A percentile compares a stretch with the other conserved stretches of the same genome.
phyloP scores from a whole-genome alignment of 108 stramenopile genomes.

The Cylindrotheca fusiformis region DNA sequence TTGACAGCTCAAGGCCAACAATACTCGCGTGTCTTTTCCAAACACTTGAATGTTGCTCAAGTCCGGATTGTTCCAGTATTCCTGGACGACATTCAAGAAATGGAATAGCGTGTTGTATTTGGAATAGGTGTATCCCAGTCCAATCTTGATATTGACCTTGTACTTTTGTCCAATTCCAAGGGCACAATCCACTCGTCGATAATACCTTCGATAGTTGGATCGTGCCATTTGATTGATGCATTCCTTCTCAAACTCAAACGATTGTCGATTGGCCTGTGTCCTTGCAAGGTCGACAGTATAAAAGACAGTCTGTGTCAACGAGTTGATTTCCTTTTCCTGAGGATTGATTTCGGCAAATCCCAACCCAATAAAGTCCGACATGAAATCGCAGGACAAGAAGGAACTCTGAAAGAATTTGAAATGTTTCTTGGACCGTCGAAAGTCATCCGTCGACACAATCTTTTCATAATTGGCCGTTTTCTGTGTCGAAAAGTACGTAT shows the following conservation, averaged over 20 bases:
- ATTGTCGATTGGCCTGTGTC: conserved; percentile 23
- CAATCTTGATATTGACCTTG: conserved; percentile 28
- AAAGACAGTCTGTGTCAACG: conserved; percentile 36
- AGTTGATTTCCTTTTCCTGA: conserved; percentile 31
- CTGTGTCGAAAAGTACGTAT: conserved; percentile 24
- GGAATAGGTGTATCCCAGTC: conserved; percentile 29
- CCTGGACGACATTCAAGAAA: conserved; percentile 27
- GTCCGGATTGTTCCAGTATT: conserved; percentile 33
- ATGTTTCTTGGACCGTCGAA: conserved; percentile 16
- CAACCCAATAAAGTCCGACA: conserved; percentile 14
- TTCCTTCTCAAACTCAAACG: conserved; percentile 34
- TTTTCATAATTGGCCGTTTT: conserved; percentile 32
- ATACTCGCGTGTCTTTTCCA: conserved; percentile 26
- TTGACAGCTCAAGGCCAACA: conserved; percentile 21
- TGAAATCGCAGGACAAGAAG: conserved; percentile 23
- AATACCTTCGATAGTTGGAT: conserved; percentile 12
- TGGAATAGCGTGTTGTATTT: conserved; percentile 37
- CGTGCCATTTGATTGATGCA: conserved; percentile 35
- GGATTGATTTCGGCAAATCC: conserved; percentile 34
- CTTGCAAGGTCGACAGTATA: conserved; percentile 24
- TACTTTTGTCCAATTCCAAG: conserved; percentile 10
- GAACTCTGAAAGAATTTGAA: conserved; percentile 13
- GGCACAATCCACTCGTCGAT: conserved; percentile 5
- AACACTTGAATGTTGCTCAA: conserved; percentile 30
- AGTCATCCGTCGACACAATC: conserved; percentile 14